Evolutionary conservation across 148 eudicot genomes (phyloP).

Genomic region (Simmondsia chinensis): DNA sequence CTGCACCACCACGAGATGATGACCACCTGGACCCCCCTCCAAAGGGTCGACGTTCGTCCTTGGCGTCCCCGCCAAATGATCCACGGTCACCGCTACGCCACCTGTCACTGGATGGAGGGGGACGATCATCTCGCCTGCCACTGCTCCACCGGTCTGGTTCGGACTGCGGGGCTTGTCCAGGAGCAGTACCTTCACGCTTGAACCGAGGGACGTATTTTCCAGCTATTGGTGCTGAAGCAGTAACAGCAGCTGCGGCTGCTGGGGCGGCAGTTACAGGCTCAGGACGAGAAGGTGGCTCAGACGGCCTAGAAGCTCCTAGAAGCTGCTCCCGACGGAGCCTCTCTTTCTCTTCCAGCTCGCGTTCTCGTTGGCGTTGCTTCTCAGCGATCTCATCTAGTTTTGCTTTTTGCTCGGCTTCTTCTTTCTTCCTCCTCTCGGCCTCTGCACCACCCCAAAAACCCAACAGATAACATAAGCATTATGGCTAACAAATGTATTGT

Average conservation of each 20-base stretch:
- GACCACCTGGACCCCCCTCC: no score
- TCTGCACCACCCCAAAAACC: no score
- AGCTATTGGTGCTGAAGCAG: slow-evolving; percentile 29
- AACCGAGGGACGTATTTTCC: slow-evolving; percentile 65
- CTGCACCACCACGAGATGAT: no score
- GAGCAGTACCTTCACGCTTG: slow-evolving; percentile 12
- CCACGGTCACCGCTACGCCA: slow-evolving; percentile 44
- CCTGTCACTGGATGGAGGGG: slow-evolving; percentile 31
- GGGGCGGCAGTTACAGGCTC: no score
- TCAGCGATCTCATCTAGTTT: slow-evolving; percentile 84
- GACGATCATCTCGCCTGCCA: slow-evolving; percentile 33
- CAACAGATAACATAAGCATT: no score
- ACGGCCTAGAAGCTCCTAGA: slow-evolving; percentile 24
- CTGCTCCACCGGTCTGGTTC: slow-evolving; percentile 54
- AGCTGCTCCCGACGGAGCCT: slow-evolving; percentile 42
- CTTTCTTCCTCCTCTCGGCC: slow-evolving; percentile 68
- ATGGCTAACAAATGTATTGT: no score
- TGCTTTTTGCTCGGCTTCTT: slow-evolving; percentile 65
- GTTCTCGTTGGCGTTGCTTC: slow-evolving; percentile 80
- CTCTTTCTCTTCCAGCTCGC: slow-evolving; percentile 73
- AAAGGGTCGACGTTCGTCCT: no score
- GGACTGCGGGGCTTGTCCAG: slow-evolving; percentile 31
- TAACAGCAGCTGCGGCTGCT: slow-evolving; percentile 22
- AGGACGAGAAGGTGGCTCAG: no score
- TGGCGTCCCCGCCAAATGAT: slow-evolving; percentile 14